Evolutionary conservation across 2,329 filamentous ascomycete genomes (phyloP), one percentile per base, ranked within the genome.

Genomic region (Sporothrix humicola): DNA sequence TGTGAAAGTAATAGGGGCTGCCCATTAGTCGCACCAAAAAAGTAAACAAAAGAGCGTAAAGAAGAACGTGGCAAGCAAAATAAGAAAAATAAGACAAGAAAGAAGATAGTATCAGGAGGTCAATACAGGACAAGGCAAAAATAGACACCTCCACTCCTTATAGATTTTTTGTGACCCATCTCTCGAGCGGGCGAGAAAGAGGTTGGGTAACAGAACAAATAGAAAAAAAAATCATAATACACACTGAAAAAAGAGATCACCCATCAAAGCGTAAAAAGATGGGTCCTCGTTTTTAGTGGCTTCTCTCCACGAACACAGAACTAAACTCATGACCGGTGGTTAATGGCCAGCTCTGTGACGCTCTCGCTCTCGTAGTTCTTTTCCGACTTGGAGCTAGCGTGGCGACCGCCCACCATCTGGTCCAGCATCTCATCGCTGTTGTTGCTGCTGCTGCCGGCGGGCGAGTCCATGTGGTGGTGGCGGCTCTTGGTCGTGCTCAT

Each of bases 301-400:
- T 72, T 3, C 31, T 3, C 31, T 56, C 50, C 31, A 37, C 31
- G 31, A 37, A 37, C 7, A 37, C 31, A 37, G 31, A 37, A 37
- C 31, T 7, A 37, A 37, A 37, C 31, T 37, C 31, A 37, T 37
- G 31, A 37, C 31, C 31, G 31, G 31, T 37, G 59, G 26, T 26
- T 52, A 8, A 69, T 63, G 3, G 85, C 83, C 31, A 88, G 79
- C 76, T 87, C 86, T 15, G 84, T 86, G 79, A 85, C 85, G 77
- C 85, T 87, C 75, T 88, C 86, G 68, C 81, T 86, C 75, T 86
- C 86, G 71, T 83, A 82, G 42, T 78, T 79, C 76, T 84, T 82
- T 46, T 79, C 80, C 5, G 73, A 72, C 20, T 73, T 75, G 58
- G 74, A 70, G 17, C 12, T 10, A 0, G 56, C 44, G 65, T 79